Evolutionary conservation across 768 basidiomycete genomes (phyloP).

Genomic region (Leccinum ochraceum): DNA sequence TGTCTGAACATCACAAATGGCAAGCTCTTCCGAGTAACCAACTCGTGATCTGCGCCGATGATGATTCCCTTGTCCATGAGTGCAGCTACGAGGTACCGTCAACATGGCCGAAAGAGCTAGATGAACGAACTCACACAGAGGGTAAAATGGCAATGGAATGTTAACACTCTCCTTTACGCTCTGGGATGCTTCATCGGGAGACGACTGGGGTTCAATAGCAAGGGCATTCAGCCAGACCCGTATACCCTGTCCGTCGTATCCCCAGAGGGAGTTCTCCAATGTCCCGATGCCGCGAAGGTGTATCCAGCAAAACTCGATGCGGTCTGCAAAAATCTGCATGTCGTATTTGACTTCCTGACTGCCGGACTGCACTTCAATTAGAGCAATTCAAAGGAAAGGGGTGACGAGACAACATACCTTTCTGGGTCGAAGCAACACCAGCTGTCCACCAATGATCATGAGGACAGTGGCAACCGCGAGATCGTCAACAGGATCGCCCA

Average conservation of each 20-base stretch:
- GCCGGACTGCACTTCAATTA: conserved; percentile 54
- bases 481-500: conserved; percentile 93
- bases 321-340: conserved; percentile 94
- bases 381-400: not conserved
- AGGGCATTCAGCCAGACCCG: conserved; percentile 96
- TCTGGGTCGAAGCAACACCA: conserved; percentile 86
- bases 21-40: conserved; percentile 68
- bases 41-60: conserved; percentile 92
- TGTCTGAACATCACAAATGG: conserved; percentile 92
- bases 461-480: conserved; percentile 92
- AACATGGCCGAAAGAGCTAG: conserved; percentile 1
- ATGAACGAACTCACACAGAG: conserved; percentile 66
- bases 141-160: conserved; percentile 92
- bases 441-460: conserved; percentile 91
- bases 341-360: conserved; percentile 94
- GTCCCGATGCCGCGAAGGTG: conserved; percentile 92
- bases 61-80: conserved; percentile 99
- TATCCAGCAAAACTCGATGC: conserved; percentile 99
- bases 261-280: conserved; percentile 97
- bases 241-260: conserved; percentile 87
- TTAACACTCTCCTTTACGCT: conserved; percentile 92
- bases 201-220: conserved; percentile 69
- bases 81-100: conserved; percentile 58
- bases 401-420: conserved; percentile 53
- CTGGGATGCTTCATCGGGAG: conserved; percentile 36